Evolutionary conservation across 108 stramenopile genomes (phyloP).

Genomic region (Skeletonema costatum): DNA sequence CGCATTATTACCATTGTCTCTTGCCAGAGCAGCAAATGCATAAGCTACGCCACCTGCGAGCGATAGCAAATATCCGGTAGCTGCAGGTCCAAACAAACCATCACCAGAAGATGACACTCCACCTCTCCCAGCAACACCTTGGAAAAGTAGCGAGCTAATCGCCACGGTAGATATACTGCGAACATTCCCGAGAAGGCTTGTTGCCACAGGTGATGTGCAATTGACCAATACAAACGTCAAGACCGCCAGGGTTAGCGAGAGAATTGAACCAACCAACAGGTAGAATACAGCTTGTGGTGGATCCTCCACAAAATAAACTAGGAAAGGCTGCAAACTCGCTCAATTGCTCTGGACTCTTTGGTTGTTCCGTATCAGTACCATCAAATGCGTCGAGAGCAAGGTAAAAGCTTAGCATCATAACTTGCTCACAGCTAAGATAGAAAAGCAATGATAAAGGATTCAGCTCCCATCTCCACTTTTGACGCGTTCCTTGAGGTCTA

Average conservation of each 20-base stretch:
- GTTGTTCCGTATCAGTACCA: not conserved
- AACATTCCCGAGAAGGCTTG: conserved; percentile 30
- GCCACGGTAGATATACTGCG: conserved; percentile 34
- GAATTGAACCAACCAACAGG: conserved; percentile 12
- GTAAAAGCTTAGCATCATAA: conserved; percentile 25
- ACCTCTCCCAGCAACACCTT: not conserved
- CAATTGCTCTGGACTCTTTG: not conserved
- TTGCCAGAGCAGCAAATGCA: conserved; percentile 11
- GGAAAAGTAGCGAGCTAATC: conserved; percentile 25
- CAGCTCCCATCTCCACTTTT: conserved; percentile 13
- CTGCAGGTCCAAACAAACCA: conserved; percentile 3
- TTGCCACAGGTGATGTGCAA: conserved; percentile 33
- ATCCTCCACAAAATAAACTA: conserved; percentile 14
- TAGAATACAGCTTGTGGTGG: conserved; percentile 11
- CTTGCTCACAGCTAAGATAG: conserved; percentile 31
- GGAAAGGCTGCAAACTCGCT: conserved; percentile 20
- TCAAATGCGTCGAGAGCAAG: conserved; percentile 21
- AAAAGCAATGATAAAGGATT: conserved; percentile 25
- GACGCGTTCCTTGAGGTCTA: not conserved
- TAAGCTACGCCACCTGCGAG: conserved; percentile 23
- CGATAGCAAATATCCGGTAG: conserved; percentile 13
- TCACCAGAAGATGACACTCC: not conserved
- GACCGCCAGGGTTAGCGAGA: conserved; percentile 19
- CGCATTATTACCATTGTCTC: not conserved
- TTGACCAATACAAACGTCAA: conserved; percentile 29